Base-by-base conservation (phyloP, 768 basidiomycete genomes). In the Pulveroboletus sp. region DNA sequence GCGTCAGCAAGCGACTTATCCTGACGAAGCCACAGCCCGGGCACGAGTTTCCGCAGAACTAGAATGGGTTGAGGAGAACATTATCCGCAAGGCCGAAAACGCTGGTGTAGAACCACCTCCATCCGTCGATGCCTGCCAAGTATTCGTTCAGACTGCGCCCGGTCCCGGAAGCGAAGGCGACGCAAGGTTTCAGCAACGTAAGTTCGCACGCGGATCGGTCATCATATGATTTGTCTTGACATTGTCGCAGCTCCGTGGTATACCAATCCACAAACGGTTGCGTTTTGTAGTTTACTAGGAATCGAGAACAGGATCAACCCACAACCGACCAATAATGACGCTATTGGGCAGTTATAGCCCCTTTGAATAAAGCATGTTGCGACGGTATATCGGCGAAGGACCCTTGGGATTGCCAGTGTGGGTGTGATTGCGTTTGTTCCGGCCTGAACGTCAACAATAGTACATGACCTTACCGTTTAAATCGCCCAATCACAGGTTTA, bases 181-280 rank as follows among this genome's bases (percentile, higher is more conserved):
- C 22, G 60, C 65, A 43, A 75, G 76, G 47, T 58, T 68, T 66
- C 45, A 62, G 42, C 63, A 68, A 58, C 72, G 72, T 75, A 57
- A 68, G 74, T 67, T 17, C 44, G 43, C n/a, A n/a, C n/a, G n/a
- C 6, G 17, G 36, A 17, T 39, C n/a, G 29, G 24, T 23, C 24
- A 29, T 34, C 43, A 43, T 4, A 13, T 42, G 14, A 2, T 29
- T 22, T 24, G 4, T 30, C 27, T 38, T 59, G 45, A 43, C 47
- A 41, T 48, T 24, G 41, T 52, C 49, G 10, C 62, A 93, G 90
- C 85, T 22, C 78, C 79, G 2, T 80, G 77, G 73, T 94, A 90
- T 65, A 79, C 83, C 22, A 95, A 94, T 60, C 87, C 91, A 23
- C 93, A 98, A 63, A 98, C 93, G 1, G 81, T 80, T 45, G 85